Evolutionary conservation across 2,329 filamentous ascomycete species (phyloP), one percentile per base, ranked within the genome.

Genomic region (Colletotrichum truncatum): DNA sequence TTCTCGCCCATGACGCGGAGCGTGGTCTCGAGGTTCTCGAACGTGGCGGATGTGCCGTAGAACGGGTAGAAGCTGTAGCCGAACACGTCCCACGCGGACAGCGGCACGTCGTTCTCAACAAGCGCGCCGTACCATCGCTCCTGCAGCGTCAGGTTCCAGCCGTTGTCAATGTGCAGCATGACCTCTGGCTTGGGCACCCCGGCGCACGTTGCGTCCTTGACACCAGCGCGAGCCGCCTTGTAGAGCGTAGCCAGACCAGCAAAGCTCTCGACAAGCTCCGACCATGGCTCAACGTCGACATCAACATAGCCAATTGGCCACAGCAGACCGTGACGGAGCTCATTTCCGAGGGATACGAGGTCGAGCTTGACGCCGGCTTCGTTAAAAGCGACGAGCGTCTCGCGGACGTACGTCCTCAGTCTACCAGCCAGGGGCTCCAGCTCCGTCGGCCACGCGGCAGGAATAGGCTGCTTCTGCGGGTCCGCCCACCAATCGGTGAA

Each of bases 281-380:
- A 41, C 53, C 69, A 72, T 6, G 74, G 76, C 56, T 77, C 64
- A 26, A 76, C 68, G 59, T 79, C 74, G 10, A 80, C 74, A 49
- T 74, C 67, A 28, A 73, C 70, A 28, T 72, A 57, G 26, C 75
- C 76, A 0, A 72, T 58, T 3, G 76, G 76, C 71, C 73, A 78
- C 45, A 78, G 69, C 55, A 76, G 68, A 16, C 76, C 76, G 45
- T 71, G 69, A 12, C 73, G 64, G 67, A 78, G 76, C 69, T 78
- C 76, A 53, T 78, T 78, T 28, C 76, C 76, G 16, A 78, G 72
- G 5, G 70, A 78, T 4, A 83, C 78, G 26, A 81, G 74, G 28
- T 70, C 71, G 18, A 80, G 71, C 18, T 74, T 68, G 39, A 83
- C 77, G 8, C 74, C 73, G 45, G 75, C 76, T 10, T 71, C 67